Base-by-base conservation (phyloP, 108 stramenopile species). In the Pinguiococcus pyrenoidosus region DNA sequence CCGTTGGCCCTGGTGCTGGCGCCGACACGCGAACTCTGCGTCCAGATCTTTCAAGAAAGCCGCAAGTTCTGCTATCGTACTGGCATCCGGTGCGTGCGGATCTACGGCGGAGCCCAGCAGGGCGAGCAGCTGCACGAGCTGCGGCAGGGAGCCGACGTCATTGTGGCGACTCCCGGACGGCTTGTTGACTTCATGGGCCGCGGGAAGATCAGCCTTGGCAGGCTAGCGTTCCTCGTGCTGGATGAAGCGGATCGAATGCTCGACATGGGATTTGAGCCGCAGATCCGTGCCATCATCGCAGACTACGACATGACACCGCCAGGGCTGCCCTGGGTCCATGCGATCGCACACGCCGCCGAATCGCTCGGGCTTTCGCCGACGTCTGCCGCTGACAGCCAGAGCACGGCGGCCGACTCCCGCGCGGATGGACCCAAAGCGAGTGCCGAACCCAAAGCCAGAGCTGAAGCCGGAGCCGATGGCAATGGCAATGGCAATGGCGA, bases 231-330 rank as follows among this genome's bases (percentile, higher is more conserved):
- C 41, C 47, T 94, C 26, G 90, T 92, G 0, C 62, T 98, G 14
- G 96, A 98, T 71, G 96, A 98, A 55, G 92, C 92, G n/a, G 96
- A 98, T 75, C 60, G 80, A 37, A 75, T 77, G 79, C 38, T 83
- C 10, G 66, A 76, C 64, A 49, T 66, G 49, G 73, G 73, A 5
- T 76, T 74, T 37, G 71, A 68, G 37, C 54, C 54, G 47, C 51
- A 23, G n/a, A 48, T 69, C 5, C 36, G 27, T n/a, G 20, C 16
- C 3, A 61, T 71, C 37, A 21, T 57, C 9, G 27, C 12, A 7
- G 7, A 13, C 32, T 51, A 12, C 37, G 35, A 5, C 37, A 36
- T 23, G 50, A 51, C 12, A 51, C 37, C 13, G 24, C 12, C 23
- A 23, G 12, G 13, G 24, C 34, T 35, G 13, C 13, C 13, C 13